Percentiles rank a stretch among this genome's conserved stretches.
Conservation (phyloP, 2,329 filamentous ascomycete species). For the Neoascochyta sp. region DNA sequence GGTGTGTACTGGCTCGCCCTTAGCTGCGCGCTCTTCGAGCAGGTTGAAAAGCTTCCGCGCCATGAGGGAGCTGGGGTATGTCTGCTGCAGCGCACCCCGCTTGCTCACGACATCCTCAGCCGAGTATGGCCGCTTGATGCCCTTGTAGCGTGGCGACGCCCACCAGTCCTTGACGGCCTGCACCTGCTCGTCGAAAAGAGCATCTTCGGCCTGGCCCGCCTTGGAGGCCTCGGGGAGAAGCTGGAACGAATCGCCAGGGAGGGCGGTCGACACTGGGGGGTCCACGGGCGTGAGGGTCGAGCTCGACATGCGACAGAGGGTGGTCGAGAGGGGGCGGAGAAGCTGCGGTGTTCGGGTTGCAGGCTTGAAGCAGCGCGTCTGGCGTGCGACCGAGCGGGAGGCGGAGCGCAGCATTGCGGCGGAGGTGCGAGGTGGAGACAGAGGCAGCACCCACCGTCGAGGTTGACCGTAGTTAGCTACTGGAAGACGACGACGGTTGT, state of each 20-base stretch:
- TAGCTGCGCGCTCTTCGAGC: conserved; percentile 70
- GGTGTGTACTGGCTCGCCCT: conserved; percentile 87
- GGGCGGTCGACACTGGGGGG: conserved; percentile 58
- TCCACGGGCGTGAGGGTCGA: conserved; percentile 52
- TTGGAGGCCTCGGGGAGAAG: conserved; percentile 75
- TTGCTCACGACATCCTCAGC: conserved; percentile 91
- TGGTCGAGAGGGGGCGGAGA: conserved; percentile 42
- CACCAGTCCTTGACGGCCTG: conserved; percentile 88
- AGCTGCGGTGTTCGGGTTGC: conserved; percentile 24
- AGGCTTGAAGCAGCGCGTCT: conserved; percentile 28
- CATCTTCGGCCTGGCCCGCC: conserved; percentile 75
- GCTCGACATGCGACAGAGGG: conserved; percentile 51
- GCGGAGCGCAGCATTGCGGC: conserved; percentile 38
- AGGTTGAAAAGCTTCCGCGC: conserved; percentile 91
- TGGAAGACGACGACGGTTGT: too few species aligned
- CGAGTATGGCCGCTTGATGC: conserved; percentile 88
- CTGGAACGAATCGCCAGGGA: conserved; percentile 77
- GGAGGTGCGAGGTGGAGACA: conserved; percentile 2
- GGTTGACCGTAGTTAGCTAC: too few species aligned
- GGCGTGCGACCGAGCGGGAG: conserved; percentile 36
- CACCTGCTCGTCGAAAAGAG: conserved; percentile 77
- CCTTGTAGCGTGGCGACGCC: conserved; percentile 76
- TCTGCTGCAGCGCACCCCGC: conserved; percentile 79
- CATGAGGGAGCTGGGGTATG: conserved; percentile 91
- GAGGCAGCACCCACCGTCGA: too few species aligned